Evolutionary conservation across 1,284 basidiomycete species (phyloP).

Genomic region (Tausonia pullulans): DNA sequence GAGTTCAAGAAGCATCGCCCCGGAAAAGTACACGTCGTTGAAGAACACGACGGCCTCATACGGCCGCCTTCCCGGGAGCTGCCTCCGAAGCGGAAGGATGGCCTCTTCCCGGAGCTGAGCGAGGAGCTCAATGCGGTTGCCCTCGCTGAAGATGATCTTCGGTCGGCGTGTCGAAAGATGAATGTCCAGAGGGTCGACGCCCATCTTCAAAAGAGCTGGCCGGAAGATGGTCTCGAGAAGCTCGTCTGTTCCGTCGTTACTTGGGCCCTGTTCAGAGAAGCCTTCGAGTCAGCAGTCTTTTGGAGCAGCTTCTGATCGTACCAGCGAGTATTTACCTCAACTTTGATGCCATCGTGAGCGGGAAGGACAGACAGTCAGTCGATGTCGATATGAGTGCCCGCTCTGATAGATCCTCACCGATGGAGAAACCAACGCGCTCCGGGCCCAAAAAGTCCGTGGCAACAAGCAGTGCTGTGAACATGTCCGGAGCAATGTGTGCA

Average conservation of each 20-base stretch:
- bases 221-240: slow-evolving; percentile 27
- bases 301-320: no score
- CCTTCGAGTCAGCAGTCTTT: no score
- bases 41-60: slow-evolving; percentile 30
- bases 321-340: no score
- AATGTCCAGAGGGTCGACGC: slow-evolving; percentile 24
- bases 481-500: slow-evolving; percentile 25
- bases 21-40: slow-evolving; percentile 31
- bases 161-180: slow-evolving; percentile 26
- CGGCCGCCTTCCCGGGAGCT: background rate
- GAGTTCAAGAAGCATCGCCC: slow-evolving; percentile 10
- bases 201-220: slow-evolving; percentile 26
- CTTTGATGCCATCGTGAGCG: no score
- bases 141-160: slow-evolving; percentile 26
- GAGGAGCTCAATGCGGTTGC: slow-evolving; percentile 32
- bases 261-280: slow-evolving; percentile 24
- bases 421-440: slow-evolving; percentile 26
- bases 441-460: slow-evolving; percentile 29
- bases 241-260: slow-evolving; percentile 29
- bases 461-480: slow-evolving; percentile 31
- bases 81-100: slow-evolving; percentile 16
- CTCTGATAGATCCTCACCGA: slow-evolving; percentile 25
- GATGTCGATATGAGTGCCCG: no score
- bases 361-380: no score
- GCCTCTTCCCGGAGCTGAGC: slow-evolving; percentile 32